These are phyloP conservation scores for Tetraselmis chui DNA, from an alignment of 139 green algal species.

Conservation along the genomic window DNA sequence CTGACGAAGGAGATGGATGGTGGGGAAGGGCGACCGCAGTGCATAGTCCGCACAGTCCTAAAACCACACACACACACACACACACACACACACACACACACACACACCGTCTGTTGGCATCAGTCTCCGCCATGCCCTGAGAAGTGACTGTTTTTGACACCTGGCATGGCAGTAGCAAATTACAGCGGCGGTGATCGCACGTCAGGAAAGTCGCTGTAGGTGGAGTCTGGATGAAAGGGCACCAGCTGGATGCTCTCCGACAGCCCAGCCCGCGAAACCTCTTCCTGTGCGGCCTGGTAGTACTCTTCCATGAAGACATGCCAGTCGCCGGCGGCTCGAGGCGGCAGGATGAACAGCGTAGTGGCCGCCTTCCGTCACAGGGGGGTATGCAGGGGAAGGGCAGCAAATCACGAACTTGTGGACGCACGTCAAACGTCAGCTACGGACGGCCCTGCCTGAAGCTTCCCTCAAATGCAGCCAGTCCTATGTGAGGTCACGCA, in stretches of 20 bases:
- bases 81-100: too few species aligned
- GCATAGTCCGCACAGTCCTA: background rate
- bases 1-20: background rate
- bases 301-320: background rate
- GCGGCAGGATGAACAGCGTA: background rate
- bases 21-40: background rate
- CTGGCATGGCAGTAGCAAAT: background rate
- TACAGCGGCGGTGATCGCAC: background rate
- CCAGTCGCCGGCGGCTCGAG: background rate
- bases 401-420: too few species aligned
- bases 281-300: background rate
- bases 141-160: too few species aligned
- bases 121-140: too few species aligned
- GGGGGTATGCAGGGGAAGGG: too few species aligned
- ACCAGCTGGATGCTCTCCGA: background rate
- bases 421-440: too few species aligned
- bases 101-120: too few species aligned
- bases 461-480: too few species aligned
- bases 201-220: background rate
- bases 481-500: too few species aligned
- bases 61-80: too few species aligned
- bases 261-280: background rate
- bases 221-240: background rate
- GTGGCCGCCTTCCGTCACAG: background rate
- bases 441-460: too few species aligned